phyloP scores from a whole-genome alignment of 2,329 filamentous ascomycete genomes.

The Calonectria pteridis region DNA sequence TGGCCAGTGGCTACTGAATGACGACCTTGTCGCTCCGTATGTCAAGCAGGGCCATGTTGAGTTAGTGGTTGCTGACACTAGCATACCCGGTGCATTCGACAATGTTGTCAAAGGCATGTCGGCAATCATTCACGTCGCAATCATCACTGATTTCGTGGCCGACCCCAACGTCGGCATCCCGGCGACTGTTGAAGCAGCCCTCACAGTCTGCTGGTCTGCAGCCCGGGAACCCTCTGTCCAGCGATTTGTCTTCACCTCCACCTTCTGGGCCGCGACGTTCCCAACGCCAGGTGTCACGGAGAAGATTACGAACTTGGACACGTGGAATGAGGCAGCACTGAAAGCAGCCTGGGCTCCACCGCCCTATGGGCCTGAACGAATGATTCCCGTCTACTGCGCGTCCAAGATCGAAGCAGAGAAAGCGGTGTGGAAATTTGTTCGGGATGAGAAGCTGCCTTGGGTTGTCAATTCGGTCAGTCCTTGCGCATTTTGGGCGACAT shows the following conservation, averaged over 20 bases:
- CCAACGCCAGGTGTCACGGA: conserved; percentile 16
- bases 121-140: conserved; percentile 35
- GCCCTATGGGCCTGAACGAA: conserved; percentile 28
- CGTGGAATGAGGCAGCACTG: conserved; percentile 35
- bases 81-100: conserved; percentile 31
- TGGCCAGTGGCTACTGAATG: conserved; percentile 34
- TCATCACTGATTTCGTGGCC: conserved; percentile 23
- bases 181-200: conserved; percentile 25
- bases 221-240: conserved; percentile 31
- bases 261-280: conserved; percentile 32
- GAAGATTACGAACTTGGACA: conserved; percentile 25
- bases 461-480: conserved; percentile 36
- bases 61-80: conserved; percentile 34
- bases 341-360: conserved; percentile 31
- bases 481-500: conserved; percentile 31
- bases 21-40: conserved; percentile 23
- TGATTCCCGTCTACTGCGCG: conserved; percentile 24
- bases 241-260: conserved; percentile 35
- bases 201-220: conserved; percentile 35
- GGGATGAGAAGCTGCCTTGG: conserved; percentile 33
- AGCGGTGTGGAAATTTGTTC: conserved; percentile 37
- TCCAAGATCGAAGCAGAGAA: conserved; percentile 35
- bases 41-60: conserved; percentile 26
- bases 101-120: conserved; percentile 36
- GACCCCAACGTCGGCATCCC: conserved; percentile 34